Conservation (phyloP, 352 stramenopile genomes). For the Phytophthora multivora region DNA sequence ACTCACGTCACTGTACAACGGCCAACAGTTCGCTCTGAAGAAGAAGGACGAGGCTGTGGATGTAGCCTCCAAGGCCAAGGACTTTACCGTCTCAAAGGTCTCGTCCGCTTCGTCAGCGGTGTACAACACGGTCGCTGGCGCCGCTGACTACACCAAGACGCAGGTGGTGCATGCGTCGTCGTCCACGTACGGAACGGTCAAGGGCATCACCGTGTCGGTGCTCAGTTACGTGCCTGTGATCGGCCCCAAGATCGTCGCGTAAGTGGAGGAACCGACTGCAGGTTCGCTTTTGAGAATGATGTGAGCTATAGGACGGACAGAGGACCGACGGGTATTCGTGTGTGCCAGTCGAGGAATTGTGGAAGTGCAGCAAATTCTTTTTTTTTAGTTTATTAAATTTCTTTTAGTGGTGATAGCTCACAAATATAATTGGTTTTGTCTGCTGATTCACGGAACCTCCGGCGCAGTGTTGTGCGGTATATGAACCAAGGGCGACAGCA, state of each 20-base stretch:
- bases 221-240: slow-evolving; percentile 60
- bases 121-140: slow-evolving; percentile 46
- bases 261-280: slow-evolving; percentile 27
- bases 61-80: slow-evolving; percentile 48
- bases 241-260: slow-evolving; percentile 59
- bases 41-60: slow-evolving; percentile 61
- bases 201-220: slow-evolving; percentile 53
- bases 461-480: neutral
- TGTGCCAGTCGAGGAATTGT: slow-evolving; percentile 11
- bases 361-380: neutral
- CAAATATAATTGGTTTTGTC: too few species aligned
- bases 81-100: slow-evolving; percentile 50
- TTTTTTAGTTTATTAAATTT: slow-evolving; percentile 1
- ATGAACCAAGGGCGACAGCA: too few species aligned
- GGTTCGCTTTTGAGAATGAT: slow-evolving; percentile 2
- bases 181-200: slow-evolving; percentile 52
- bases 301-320: slow-evolving; percentile 2
- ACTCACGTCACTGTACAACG: slow-evolving; percentile 52
- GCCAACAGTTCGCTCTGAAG: slow-evolving; percentile 62
- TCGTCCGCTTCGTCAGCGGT: slow-evolving; percentile 34
- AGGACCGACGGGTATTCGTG: neutral
- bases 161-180: slow-evolving; percentile 64
- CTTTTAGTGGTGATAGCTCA: slow-evolving; percentile 6
- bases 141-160: slow-evolving; percentile 60
- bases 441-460: too few species aligned